These are phyloP conservation scores for Candida dendrica DNA, from an alignment of 805 yeast species.

Conservation along the genomic window DNA sequence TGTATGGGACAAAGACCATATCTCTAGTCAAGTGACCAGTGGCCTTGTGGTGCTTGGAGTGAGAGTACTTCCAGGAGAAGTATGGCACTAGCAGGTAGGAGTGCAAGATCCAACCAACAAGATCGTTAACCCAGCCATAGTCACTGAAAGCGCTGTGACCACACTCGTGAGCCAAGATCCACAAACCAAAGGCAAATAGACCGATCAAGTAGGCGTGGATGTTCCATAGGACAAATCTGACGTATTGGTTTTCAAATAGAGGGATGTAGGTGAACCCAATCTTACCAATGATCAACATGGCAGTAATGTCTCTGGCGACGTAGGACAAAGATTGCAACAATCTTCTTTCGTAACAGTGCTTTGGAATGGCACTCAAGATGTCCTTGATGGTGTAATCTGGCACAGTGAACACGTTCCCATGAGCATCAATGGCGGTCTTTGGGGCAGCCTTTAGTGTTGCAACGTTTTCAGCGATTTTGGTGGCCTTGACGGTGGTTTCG, in stretches of 20 bases:
- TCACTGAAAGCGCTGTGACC: slow-evolving; percentile 59
- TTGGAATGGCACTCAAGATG: slow-evolving; percentile 50
- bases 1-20: slow-evolving; percentile 52
- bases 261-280: slow-evolving; percentile 38
- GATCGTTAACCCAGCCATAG: slow-evolving; percentile 43
- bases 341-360: slow-evolving; percentile 52
- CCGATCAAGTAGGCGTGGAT: slow-evolving; percentile 34
- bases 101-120: slow-evolving; percentile 55
- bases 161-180: slow-evolving; percentile 62
- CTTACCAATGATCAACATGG: slow-evolving; percentile 36
- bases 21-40: slow-evolving; percentile 56
- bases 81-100: slow-evolving; percentile 52
- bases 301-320: slow-evolving; percentile 44
- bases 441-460: slow-evolving; percentile 13
- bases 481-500: slow-evolving; percentile 5
- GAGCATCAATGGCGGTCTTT: slow-evolving; percentile 37
- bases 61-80: slow-evolving; percentile 57
- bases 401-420: slow-evolving; percentile 47
- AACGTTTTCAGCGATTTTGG: slow-evolving; percentile 15
- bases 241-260: slow-evolving; percentile 22
- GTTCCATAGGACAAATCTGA: slow-evolving; percentile 36
- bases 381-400: slow-evolving; percentile 60
- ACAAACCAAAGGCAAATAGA: slow-evolving; percentile 48
- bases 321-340: slow-evolving; percentile 41
- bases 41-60: slow-evolving; percentile 56